Conservation (phyloP, 176 grass and related monocot genomes). For the Elaeis guineensis region DNA sequence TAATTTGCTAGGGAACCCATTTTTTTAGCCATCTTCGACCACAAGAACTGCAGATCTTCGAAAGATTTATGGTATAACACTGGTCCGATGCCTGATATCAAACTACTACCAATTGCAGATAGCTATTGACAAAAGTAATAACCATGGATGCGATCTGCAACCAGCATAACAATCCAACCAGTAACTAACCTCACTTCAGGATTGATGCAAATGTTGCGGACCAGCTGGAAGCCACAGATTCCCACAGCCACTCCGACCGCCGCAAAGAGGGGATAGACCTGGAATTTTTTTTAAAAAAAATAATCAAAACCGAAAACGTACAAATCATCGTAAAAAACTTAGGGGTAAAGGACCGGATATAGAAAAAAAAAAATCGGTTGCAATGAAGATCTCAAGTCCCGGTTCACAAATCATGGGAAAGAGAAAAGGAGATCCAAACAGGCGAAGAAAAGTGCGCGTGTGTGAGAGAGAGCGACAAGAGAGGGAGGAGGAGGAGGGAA, state of each 20-base stretch:
- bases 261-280: slow-evolving; percentile 93
- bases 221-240: slow-evolving; percentile 56
- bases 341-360: not conserved
- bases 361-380: not conserved
- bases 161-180: not conserved
- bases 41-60: no score
- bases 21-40: no score
- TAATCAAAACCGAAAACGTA: no score
- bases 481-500: not conserved
- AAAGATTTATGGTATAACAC: no score
- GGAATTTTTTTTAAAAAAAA: not conserved
- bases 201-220: slow-evolving; percentile 64
- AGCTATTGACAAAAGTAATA: no score
- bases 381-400: no score
- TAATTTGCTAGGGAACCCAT: no score
- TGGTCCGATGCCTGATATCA: no score
- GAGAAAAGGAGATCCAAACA: not conserved
- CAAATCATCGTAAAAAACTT: no score
- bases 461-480: no score
- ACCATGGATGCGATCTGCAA: no score
- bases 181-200: slow-evolving; percentile 66
- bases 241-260: slow-evolving; percentile 58
- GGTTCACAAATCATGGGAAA: not conserved
- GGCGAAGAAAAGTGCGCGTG: not conserved
- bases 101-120: no score